Conservation (phyloP, 768 basidiomycete species). For the Hypholoma fasciculare region DNA sequence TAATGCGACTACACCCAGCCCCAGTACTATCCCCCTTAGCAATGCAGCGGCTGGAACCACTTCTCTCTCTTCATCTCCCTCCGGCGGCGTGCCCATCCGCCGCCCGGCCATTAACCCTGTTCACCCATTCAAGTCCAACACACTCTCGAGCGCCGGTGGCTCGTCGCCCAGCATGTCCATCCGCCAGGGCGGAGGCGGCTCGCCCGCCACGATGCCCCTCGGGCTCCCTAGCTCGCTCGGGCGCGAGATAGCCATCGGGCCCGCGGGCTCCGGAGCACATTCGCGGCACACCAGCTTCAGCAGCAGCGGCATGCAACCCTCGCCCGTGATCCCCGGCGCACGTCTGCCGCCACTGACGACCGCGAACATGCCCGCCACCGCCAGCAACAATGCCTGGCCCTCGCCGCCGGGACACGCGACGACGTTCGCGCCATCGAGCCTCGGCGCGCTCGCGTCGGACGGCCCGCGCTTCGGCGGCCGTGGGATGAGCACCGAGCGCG, state of each 20-base stretch:
- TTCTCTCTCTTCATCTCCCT: conserved; percentile 30
- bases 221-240: conserved; percentile 5
- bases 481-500: conserved; percentile 1
- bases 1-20: background rate
- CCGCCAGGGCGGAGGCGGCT: conserved; percentile 20
- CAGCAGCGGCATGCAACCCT: conserved; percentile 5
- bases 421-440: conserved; percentile 26
- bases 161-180: conserved; percentile 35
- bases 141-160: conserved; percentile 30
- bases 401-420: conserved; percentile 16
- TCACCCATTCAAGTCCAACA: conserved; percentile 41
- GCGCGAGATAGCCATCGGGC: background rate
- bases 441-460: conserved; percentile 21
- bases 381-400: conserved; percentile 3
- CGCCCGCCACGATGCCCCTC: conserved; percentile 2
- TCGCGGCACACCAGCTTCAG: conserved; percentile 6
- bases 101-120: conserved; percentile 31
- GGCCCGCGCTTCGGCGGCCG: conserved; percentile 21
- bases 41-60: conserved; percentile 10
- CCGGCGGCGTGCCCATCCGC: conserved; percentile 30
- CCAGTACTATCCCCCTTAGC: background rate
- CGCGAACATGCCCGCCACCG: background rate
- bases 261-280: background rate
- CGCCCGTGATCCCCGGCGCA: conserved; percentile 2
- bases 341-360: conserved; percentile 29